A percentile compares a stretch with the other conserved stretches of the same genome.
phyloP scores from a whole-genome alignment of 2,329 filamentous ascomycete species.

The Nigrograna mackinnonii region DNA sequence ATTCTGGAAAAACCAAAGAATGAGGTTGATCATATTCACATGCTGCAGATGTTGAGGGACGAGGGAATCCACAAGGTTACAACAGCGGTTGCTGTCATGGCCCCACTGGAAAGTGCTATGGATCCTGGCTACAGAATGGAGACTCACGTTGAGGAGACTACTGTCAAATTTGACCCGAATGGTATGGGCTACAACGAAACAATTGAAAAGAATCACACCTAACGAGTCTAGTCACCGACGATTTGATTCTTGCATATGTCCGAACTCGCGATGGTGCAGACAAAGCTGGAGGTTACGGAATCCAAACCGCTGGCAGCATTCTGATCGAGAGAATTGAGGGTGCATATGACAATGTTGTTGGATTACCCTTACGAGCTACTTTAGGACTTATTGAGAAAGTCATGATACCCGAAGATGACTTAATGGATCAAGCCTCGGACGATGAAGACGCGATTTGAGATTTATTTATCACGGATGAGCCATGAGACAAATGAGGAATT shows the following conservation, averaged over 20 bases:
- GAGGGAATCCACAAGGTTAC: slow-evolving; percentile 78
- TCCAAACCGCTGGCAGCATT: slow-evolving; percentile 86
- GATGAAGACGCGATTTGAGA: no score
- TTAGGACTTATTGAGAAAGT: slow-evolving; percentile 86
- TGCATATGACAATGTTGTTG: slow-evolving; percentile 90
- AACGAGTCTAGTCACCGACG: slow-evolving; percentile 64
- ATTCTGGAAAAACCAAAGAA: slow-evolving; percentile 90
- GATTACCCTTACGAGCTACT: slow-evolving; percentile 78
- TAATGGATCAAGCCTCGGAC: slow-evolving; percentile 41
- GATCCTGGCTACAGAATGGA: slow-evolving; percentile 86
- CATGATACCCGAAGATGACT: slow-evolving; percentile 66
- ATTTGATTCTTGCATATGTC: slow-evolving; percentile 79
- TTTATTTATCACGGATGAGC: no score
- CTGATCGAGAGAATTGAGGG: slow-evolving; percentile 89
- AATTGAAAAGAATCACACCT: no score
- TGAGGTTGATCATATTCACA: slow-evolving; percentile 79
- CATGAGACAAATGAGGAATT: no score
- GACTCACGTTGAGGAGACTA: slow-evolving; percentile 85
- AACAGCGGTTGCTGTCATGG: slow-evolving; percentile 83
- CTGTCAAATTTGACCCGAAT: slow-evolving; percentile 79
- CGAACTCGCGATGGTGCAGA: slow-evolving; percentile 88
- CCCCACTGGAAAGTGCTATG: slow-evolving; percentile 76
- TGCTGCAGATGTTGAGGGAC: slow-evolving; percentile 82
- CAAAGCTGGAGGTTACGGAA: slow-evolving; percentile 94
- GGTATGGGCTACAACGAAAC: slow-evolving; percentile 24